Evolutionary conservation across 352 stramenopile genomes (phyloP), one percentile per base, ranked within the genome.

Genomic region (Saprolegnia parasitica): DNA sequence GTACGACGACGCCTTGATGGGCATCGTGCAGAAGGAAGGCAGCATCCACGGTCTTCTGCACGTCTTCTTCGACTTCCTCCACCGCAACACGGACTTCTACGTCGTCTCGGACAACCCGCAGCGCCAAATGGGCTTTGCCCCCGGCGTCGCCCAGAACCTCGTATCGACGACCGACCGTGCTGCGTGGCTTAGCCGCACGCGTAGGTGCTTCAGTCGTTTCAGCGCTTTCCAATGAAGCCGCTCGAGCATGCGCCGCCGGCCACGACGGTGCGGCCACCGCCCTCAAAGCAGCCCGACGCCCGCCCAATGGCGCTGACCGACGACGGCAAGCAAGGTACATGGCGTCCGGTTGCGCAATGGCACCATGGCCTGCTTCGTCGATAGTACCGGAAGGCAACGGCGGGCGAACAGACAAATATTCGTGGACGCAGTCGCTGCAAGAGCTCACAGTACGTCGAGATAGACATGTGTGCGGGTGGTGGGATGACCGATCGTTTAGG

Each of bases 31-130:
- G 76, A 92, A 98, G 74, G 83, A 95, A 29, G 77, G 86, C 39
- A 91, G 95, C 45, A 98, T 99, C 71, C 96, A 99, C 73, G 89
- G 91, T 23, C 78, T 99, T 45, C 81, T 99, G 65, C 92, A 99
- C 72, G 96, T 90, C 21, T 95, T 99, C 68, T 99, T 99, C 74
- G 96, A 92, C 42, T 98, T 99, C 67, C 75, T 99, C 63, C 84
- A 97, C 67, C 93, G 97, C 45, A 99, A 99, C 74, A 99, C 96
- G 18, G 97, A 99, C 81, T 99, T 99, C 76, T 99, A 98, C 79
- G 81, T 81, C 24, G 80, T 90, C 56, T 78, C 82, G 40, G 72
- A 68, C 32, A 77, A 91, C 65, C 84, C 84, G 2, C 67, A 37
- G 16, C 72, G 76, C 45, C 76, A 76, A 52, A 90, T 91, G 81